Percentiles rank a stretch among this genome's conserved stretches.
These are phyloP conservation scores for Knufia petricola DNA, from an alignment of 2,329 filamentous ascomycete species.

Conservation along the genomic window DNA sequence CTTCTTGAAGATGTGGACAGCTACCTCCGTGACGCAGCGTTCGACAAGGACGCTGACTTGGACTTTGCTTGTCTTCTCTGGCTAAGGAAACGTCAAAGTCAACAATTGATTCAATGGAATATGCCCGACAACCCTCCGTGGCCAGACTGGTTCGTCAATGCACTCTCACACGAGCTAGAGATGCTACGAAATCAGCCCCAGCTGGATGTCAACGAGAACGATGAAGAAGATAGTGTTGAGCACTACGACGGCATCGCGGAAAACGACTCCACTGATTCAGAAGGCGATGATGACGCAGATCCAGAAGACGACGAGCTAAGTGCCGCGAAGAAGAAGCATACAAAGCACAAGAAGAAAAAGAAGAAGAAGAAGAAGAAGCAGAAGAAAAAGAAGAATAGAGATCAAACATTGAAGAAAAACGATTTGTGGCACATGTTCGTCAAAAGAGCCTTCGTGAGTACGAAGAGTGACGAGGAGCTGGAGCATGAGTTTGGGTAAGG, in stretches of 20 bases:
- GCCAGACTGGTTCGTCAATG: not conserved
- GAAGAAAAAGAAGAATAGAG: constrained; percentile 27
- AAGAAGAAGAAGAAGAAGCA: constrained; percentile 24
- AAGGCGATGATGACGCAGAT: not conserved
- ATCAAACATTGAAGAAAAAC: constrained; percentile 11
- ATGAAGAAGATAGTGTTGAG: not conserved
- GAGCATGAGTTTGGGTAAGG: constrained; percentile 20
- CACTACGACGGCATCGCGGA: not conserved
- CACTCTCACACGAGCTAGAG: not conserved
- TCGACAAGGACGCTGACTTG: not conserved
- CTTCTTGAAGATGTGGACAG: not conserved
- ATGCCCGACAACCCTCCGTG: not conserved
- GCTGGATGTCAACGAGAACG: not conserved
- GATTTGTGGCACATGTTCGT: constrained; percentile 21
- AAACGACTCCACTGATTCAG: not conserved
- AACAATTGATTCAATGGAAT: not conserved
- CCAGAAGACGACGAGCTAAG: constrained; percentile 3
- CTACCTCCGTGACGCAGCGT: not conserved
- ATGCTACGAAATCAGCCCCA: not conserved
- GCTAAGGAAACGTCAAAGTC: not conserved
- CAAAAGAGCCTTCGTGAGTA: constrained; percentile 22
- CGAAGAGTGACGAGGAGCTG: constrained; percentile 22
- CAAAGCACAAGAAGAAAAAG: constrained; percentile 28
- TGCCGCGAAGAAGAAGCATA: constrained; percentile 21
- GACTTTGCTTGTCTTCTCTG: not conserved